Evolutionary conservation across 1,284 basidiomycete species (phyloP).

Genomic region (Ganoderma meredithae): DNA sequence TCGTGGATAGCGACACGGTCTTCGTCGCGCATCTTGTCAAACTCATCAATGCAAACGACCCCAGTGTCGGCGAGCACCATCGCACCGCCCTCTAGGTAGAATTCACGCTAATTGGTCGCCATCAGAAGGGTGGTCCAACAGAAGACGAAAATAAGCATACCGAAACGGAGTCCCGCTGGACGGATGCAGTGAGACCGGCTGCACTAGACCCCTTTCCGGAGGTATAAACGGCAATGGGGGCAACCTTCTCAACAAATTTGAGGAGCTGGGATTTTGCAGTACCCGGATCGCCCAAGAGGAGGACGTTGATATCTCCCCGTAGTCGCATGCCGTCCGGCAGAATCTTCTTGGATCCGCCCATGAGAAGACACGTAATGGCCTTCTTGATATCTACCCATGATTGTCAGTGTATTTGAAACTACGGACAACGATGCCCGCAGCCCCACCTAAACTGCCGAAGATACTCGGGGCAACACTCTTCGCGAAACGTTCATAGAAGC

Average conservation of each 20-base stretch:
- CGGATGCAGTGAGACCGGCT: conserved; percentile 97
- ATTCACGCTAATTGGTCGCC: conserved; percentile 77
- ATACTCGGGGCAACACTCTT: conserved; percentile 97
- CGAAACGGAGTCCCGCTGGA: conserved; percentile 92
- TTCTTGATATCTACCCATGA: conserved; percentile 90
- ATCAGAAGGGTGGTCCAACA: conserved; percentile 7
- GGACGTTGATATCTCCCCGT: conserved; percentile 97
- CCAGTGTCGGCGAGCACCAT: conserved; percentile 99
- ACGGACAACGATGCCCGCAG: conserved; percentile 1
- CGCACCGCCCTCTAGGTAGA: conserved; percentile 98
- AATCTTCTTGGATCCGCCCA: conserved; percentile 98
- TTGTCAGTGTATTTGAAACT: not conserved
- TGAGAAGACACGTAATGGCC: conserved; percentile 92
- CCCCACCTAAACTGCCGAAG: conserved; percentile 89
- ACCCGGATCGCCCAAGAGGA: conserved; percentile 96
- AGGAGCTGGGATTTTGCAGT: conserved; percentile 98
- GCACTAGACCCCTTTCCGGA: conserved; percentile 98
- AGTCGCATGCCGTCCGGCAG: conserved; percentile 98
- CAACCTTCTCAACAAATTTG: conserved; percentile 99
- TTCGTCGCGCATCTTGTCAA: conserved; percentile 99
- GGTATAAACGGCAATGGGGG: conserved; percentile 97
- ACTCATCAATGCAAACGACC: conserved; percentile 99
- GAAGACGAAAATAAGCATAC: conserved; percentile 54
- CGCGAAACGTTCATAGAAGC: conserved; percentile 95
- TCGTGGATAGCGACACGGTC: conserved; percentile 99